Conservation (phyloP, 805 yeast genomes). For the Candida orba region DNA sequence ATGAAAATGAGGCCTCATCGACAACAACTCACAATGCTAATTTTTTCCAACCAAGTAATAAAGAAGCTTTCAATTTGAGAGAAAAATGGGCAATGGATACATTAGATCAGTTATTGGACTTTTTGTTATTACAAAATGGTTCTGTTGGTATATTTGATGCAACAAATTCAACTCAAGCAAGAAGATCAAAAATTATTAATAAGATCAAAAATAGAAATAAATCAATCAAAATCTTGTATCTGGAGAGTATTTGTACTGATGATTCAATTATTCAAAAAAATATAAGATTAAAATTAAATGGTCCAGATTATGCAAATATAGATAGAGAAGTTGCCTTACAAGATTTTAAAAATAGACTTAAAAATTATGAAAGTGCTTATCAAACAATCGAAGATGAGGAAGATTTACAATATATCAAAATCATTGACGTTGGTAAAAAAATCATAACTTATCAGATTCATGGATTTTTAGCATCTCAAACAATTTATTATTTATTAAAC, state of each 20-base stretch:
- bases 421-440: constrained; percentile 94
- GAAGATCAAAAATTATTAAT: constrained; percentile 53
- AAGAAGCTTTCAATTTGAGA: constrained; percentile 53
- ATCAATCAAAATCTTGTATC: constrained; percentile 67
- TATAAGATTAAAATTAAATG: constrained; percentile 76
- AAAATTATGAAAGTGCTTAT: constrained; percentile 82
- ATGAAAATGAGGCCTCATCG: constrained; percentile 13
- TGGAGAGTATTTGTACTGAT: constrained; percentile 86
- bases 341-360: constrained; percentile 76
- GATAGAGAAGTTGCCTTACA: constrained; percentile 70
- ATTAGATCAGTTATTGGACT: constrained; percentile 73
- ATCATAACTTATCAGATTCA: constrained; percentile 88
- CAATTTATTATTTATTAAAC: constrained; percentile 81
- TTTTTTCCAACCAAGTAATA: constrained; percentile 79
- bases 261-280: constrained; percentile 73
- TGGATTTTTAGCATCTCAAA: constrained; percentile 85
- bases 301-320: constrained; percentile 88
- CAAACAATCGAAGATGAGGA: constrained; percentile 83
- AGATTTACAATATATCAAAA: constrained; percentile 76
- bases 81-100: constrained; percentile 98
- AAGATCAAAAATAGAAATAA: constrained; percentile 51
- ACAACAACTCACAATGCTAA: constrained; percentile 56
- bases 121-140: constrained; percentile 73
- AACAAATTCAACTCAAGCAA: constrained; percentile 63
- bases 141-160: constrained; percentile 91